A percentile compares a stretch with the other conserved stretches of the same genome.
Evolutionary conservation across 2,329 filamentous ascomycete genomes (phyloP).

Genomic region (Fusarium verrucosum): DNA sequence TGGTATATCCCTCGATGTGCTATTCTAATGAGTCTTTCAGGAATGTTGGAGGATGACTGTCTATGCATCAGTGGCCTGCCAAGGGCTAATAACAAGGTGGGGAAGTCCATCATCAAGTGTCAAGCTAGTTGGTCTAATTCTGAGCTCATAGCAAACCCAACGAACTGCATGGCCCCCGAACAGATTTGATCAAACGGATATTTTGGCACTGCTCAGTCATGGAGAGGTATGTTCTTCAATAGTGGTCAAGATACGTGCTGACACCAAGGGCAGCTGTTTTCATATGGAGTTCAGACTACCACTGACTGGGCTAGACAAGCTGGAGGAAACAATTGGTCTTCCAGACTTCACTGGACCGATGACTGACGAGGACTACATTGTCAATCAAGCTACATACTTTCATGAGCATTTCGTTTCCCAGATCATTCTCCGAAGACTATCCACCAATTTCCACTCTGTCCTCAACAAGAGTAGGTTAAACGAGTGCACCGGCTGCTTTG

Average conservation of each 20-base stretch:
- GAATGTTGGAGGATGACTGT: slow-evolving; percentile 69
- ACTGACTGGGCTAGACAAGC: slow-evolving; percentile 61
- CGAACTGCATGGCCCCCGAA: slow-evolving; percentile 38
- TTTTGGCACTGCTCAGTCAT: slow-evolving; percentile 45
- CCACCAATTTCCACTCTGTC: slow-evolving; percentile 61
- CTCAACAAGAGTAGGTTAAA: slow-evolving; percentile 61
- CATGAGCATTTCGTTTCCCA: slow-evolving; percentile 69
- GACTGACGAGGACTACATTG: slow-evolving; percentile 57
- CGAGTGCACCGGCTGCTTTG: background rate
- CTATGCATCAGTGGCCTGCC: slow-evolving; percentile 65
- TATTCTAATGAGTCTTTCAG: slow-evolving; percentile 47
- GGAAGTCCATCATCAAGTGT: slow-evolving; percentile 4
- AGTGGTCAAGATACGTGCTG: background rate
- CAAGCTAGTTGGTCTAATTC: background rate
- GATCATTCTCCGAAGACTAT: slow-evolving; percentile 64
- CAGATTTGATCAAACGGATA: slow-evolving; percentile 40
- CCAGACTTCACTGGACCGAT: slow-evolving; percentile 62
- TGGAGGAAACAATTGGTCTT: slow-evolving; percentile 63
- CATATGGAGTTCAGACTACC: slow-evolving; percentile 68
- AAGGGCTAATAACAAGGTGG: slow-evolving; percentile 64
- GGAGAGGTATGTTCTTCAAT: slow-evolving; percentile 35
- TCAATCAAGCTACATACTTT: slow-evolving; percentile 62
- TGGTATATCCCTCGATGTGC: background rate
- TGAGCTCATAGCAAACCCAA: slow-evolving; percentile 33
- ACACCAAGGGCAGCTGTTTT: slow-evolving; percentile 54